Conservation (phyloP, 1,284 basidiomycete genomes). For the Singerocomus inundabilis region DNA sequence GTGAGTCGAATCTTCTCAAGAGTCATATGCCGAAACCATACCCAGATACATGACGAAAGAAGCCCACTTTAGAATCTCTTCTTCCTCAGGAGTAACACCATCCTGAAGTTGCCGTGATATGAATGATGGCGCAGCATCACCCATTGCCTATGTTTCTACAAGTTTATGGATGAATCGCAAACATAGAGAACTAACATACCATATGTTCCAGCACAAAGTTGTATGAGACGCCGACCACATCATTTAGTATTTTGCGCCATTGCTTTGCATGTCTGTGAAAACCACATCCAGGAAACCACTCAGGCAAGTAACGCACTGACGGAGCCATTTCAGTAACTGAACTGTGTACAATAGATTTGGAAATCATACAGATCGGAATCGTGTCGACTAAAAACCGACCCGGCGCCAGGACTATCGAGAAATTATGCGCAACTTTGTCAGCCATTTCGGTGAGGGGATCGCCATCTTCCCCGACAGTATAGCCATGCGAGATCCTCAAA, state of each 20-base stretch:
- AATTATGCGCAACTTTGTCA: slow-evolving; percentile 13
- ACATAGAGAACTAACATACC: slow-evolving; percentile 18
- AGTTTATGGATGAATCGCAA: background rate
- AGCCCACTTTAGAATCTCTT: slow-evolving; percentile 15
- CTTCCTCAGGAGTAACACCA: slow-evolving; percentile 12
- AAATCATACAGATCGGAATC: slow-evolving; percentile 27
- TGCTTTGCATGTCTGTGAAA: slow-evolving; percentile 40
- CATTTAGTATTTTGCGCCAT: slow-evolving; percentile 35
- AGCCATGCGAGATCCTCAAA: no score
- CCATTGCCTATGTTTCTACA: slow-evolving; percentile 33
- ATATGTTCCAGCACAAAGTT: slow-evolving; percentile 40
- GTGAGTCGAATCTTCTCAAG: background rate
- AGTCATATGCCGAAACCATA: slow-evolving; percentile 1
- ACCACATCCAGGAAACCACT: slow-evolving; percentile 47
- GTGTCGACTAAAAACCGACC: slow-evolving; percentile 30
- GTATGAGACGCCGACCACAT: slow-evolving; percentile 38
- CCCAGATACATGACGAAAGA: slow-evolving; percentile 19
- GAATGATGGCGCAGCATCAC: slow-evolving; percentile 38
- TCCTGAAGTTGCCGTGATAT: slow-evolving; percentile 24
- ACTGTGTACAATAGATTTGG: background rate
- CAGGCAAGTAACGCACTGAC: slow-evolving; percentile 41
- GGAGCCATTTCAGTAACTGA: background rate
- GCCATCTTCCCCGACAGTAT: slow-evolving; percentile 13
- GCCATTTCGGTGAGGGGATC: slow-evolving; percentile 28
- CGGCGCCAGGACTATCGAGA: slow-evolving; percentile 11